Evolutionary conservation across 2,329 filamentous ascomycete species (phyloP).

Genomic region (Plectosphaerella plurivora): DNA sequence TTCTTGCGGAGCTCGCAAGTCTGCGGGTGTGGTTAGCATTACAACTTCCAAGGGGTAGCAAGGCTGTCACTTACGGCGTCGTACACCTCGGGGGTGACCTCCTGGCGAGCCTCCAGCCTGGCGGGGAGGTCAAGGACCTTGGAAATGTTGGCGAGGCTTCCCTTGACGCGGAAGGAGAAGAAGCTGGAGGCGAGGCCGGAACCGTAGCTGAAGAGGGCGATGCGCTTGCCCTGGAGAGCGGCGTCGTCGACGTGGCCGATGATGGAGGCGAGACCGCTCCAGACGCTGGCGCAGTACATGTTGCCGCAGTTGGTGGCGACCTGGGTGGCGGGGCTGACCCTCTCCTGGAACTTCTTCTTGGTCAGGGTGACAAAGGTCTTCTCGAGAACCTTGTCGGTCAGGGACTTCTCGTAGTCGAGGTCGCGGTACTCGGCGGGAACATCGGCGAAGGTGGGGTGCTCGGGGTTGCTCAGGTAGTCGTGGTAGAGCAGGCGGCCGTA

Average conservation of each 20-base stretch:
- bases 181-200: slow-evolving; percentile 70
- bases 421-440: slow-evolving; percentile 73
- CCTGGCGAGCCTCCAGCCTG: slow-evolving; percentile 60
- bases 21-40: slow-evolving; percentile 28
- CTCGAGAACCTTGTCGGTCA: slow-evolving; percentile 78
- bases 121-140: slow-evolving; percentile 66
- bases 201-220: slow-evolving; percentile 76
- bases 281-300: slow-evolving; percentile 69
- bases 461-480: slow-evolving; percentile 71
- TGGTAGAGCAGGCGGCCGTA: slow-evolving; percentile 83
- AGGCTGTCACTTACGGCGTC: slow-evolving; percentile 57
- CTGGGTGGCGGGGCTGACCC: slow-evolving; percentile 68
- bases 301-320: slow-evolving; percentile 72
- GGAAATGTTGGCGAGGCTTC: slow-evolving; percentile 63
- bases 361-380: slow-evolving; percentile 81
- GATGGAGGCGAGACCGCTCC: slow-evolving; percentile 69
- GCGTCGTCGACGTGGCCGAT: slow-evolving; percentile 60
- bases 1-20: slow-evolving; percentile 79
- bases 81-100: slow-evolving; percentile 67
- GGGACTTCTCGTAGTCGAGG: slow-evolving; percentile 73
- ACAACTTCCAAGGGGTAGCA: neutral
- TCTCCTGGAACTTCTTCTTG: slow-evolving; percentile 80
- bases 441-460: slow-evolving; percentile 64
- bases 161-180: slow-evolving; percentile 68
- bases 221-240: slow-evolving; percentile 64